These are phyloP conservation scores for Penicillium canariense DNA, from an alignment of 495 filamentous ascomycete genomes.

Conservation along the genomic window DNA sequence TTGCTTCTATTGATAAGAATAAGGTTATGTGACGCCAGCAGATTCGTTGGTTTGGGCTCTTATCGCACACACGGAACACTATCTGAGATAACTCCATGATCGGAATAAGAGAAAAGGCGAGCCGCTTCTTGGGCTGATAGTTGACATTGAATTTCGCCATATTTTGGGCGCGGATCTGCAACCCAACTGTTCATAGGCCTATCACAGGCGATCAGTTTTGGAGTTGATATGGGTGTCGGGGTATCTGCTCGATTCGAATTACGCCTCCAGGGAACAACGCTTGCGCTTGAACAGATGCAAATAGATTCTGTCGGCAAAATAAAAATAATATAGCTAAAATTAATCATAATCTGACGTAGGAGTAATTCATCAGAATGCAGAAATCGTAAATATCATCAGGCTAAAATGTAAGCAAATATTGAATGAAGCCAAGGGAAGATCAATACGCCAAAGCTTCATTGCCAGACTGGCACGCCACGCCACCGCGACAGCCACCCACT, in stretches of 20 bases:
- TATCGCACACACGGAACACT: neutral
- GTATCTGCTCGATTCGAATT: neutral
- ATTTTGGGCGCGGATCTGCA: neutral
- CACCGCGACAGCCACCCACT: conserved; percentile 25
- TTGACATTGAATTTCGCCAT: neutral
- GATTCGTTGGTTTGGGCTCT: neutral
- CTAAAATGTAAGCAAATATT: conserved; percentile 3
- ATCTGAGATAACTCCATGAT: neutral
- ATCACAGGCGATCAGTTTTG: neutral
- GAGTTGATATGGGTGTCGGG: neutral
- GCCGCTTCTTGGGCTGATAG: neutral
- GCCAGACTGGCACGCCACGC: conserved; percentile 16
- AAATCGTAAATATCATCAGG: neutral
- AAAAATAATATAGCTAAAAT: neutral
- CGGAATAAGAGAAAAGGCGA: neutral
- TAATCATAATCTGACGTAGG: neutral
- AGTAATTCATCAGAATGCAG: neutral
- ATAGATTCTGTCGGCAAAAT: neutral
- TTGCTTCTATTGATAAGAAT: neutral
- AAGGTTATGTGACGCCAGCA: conserved; percentile 4
- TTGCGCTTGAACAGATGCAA: neutral
- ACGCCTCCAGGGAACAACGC: neutral
- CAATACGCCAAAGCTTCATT: conserved; percentile 21
- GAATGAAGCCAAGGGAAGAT: neutral
- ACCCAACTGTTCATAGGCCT: neutral